Evolutionary conservation across 2,329 filamentous ascomycete genomes (phyloP).

Genomic region (Phialemonium atrogriseum): DNA sequence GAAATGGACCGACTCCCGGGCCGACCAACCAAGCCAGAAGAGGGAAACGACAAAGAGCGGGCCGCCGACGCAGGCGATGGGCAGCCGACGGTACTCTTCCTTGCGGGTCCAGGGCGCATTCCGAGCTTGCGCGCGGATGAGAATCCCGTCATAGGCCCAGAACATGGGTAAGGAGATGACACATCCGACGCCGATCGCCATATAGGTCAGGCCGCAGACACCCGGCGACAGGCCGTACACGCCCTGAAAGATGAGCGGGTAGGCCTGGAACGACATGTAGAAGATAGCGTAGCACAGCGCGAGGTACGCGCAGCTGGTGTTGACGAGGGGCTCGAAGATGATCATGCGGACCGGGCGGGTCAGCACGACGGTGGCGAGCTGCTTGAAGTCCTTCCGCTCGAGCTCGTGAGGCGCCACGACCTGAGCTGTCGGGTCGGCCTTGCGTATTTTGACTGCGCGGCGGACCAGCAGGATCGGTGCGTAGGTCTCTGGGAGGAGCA

Average conservation of each 20-base stretch:
- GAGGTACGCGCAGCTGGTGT: not conserved
- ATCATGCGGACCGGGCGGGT: constrained; percentile 34
- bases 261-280: not conserved
- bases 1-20: constrained; percentile 38
- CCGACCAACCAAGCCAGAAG: constrained; percentile 56
- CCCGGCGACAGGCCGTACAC: constrained; percentile 57
- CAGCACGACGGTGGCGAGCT: constrained; percentile 61
- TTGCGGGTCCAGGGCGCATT: constrained; percentile 48
- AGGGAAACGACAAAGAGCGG: constrained; percentile 50
- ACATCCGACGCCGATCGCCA: constrained; percentile 59
- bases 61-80: constrained; percentile 62
- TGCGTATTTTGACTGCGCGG: constrained; percentile 49
- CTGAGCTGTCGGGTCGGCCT: constrained; percentile 39
- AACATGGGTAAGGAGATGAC: constrained; percentile 52
- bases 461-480: constrained; percentile 47
- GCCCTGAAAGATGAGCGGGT: constrained; percentile 19
- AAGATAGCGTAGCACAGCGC: not conserved
- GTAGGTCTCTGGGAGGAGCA: constrained; percentile 60
- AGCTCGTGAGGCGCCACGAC: constrained; percentile 56
- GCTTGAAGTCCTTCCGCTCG: constrained; percentile 45
- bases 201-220: constrained; percentile 57
- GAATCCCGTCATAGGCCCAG: constrained; percentile 54
- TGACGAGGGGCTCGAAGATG: not conserved
- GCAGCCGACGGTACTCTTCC: constrained; percentile 62
- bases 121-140: constrained; percentile 40